Evolutionary conservation across 441 rosid species (phyloP), one percentile per base, ranked within the genome.

Genomic region (Adansonia madagascariensis): DNA sequence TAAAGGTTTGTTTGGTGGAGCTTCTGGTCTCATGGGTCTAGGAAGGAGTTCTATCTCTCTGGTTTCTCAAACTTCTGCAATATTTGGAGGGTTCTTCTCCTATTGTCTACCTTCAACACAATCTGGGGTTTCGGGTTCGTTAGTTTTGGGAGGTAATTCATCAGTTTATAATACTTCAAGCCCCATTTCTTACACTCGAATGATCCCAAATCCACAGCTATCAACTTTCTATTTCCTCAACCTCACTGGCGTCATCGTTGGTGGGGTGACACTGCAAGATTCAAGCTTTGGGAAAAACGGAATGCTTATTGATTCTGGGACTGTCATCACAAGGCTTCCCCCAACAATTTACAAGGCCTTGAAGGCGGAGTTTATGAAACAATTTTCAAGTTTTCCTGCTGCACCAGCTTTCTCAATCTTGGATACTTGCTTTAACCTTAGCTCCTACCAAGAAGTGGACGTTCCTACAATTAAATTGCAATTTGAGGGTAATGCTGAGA

Each of bases 261-360:
- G 97, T 2, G 94, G 92, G 65, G 87, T 83, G 74, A 79, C 79
- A 14, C 64, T 91, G 50, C 74, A 85, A 74, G 62, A 80, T 61
- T 71, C 86, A 43, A 79, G 84, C 74, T 88, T 89, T 31, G 88
- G 90, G n/a, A 83, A 80, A 70, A 77, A 73, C 1, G 87, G 82
- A 60, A 85, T 91, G 56, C 78, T 94, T 63, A 91, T 94, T 0
- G 99, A 95, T 81, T 95, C 98, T 0, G 98, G 99, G 69, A 95
- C 98, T 0, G 95, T 94, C 17, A 94, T 94, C 57, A 80, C 93
- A 2, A 87, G 99, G 83, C 81, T 95, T 55, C 97, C 92, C 4
- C 97, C 97, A 70, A 75, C 92, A 12, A 83, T 92, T 15, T 95
- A 94, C 92, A 81, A 78, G 66, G 90, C 86, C 14, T 61, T 91